Conservation (phyloP, 1,139 yeast species). For the Tardiomyces depauwii region DNA sequence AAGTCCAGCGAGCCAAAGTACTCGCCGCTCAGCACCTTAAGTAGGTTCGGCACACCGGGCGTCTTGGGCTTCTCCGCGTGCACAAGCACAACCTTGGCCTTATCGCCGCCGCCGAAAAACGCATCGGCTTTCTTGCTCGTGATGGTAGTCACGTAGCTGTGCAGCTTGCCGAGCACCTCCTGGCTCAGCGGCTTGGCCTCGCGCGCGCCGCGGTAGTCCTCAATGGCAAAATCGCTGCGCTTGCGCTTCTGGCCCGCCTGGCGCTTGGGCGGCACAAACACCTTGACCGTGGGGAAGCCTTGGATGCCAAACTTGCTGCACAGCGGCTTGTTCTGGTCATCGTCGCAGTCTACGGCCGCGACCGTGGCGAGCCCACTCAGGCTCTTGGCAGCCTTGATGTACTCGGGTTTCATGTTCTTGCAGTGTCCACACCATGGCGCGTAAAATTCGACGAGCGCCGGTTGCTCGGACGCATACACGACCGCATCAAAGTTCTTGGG, state of each 20-base stretch:
- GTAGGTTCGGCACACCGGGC: conserved; percentile 41
- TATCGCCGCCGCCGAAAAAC: conserved; percentile 10
- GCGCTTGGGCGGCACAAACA: conserved; percentile 45
- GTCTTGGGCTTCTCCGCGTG: conserved; percentile 17
- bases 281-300: conserved; percentile 75
- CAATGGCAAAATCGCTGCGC: conserved; percentile 50
- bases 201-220: conserved; percentile 62
- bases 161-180: conserved; percentile 49
- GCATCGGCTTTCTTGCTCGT: conserved; percentile 8
- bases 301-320: conserved; percentile 58
- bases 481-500: conserved; percentile 50
- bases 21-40: conserved; percentile 69
- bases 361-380: conserved; percentile 55
- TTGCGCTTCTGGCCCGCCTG: conserved; percentile 54
- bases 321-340: conserved; percentile 48
- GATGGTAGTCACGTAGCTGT: conserved; percentile 51
- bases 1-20: conserved; percentile 38
- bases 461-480: conserved; percentile 58
- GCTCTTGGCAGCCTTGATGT: conserved; percentile 50
- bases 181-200: conserved; percentile 46
- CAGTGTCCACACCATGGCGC: conserved; percentile 98
- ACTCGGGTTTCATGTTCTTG: conserved; percentile 55
- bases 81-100: conserved; percentile 19
- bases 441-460: conserved; percentile 80
- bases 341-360: conserved; percentile 84